These are phyloP conservation scores for Mallotus repandus DNA, from an alignment of 441 rosid genomes.

Conservation along the genomic window DNA sequence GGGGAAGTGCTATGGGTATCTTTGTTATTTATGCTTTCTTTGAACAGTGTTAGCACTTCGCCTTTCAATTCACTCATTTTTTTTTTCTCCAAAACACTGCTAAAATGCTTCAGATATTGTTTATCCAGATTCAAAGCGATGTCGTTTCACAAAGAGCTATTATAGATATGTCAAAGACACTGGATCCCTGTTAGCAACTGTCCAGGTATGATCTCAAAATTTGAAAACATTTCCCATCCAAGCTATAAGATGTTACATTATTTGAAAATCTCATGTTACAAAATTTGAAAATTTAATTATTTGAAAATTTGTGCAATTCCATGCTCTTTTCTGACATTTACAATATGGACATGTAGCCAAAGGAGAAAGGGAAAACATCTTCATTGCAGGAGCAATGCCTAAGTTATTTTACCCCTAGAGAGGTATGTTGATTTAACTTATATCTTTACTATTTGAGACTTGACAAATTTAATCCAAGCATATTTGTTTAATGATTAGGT, in stretches of 20 bases:
- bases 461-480: constrained; percentile 1
- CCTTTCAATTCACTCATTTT: background rate
- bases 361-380: constrained; percentile 51
- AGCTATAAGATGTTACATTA: background rate
- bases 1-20: constrained; percentile 99
- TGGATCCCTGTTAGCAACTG: constrained; percentile 86
- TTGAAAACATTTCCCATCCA: background rate
- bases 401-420: constrained; percentile 90
- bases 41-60: constrained; percentile 17
- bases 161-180: constrained; percentile 91
- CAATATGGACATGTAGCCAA: constrained; percentile 48
- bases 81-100: constrained; percentile 22
- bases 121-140: constrained; percentile 81
- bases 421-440: constrained; percentile 40
- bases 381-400: constrained; percentile 69
- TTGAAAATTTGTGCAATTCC: background rate
- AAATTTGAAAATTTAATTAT: too few relatives aligned
- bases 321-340: background rate
- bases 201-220: constrained; percentile 45
- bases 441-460: background rate
- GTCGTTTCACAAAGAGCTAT: constrained; percentile 96
- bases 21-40: constrained; percentile 27
- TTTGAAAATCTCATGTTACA: background rate
- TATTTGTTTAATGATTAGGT: constrained; percentile 45
- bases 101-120: constrained; percentile 65